Evolutionary conservation across 2,329 filamentous ascomycete species (phyloP).

Genomic region (Penicillium aurantiogriseum): DNA sequence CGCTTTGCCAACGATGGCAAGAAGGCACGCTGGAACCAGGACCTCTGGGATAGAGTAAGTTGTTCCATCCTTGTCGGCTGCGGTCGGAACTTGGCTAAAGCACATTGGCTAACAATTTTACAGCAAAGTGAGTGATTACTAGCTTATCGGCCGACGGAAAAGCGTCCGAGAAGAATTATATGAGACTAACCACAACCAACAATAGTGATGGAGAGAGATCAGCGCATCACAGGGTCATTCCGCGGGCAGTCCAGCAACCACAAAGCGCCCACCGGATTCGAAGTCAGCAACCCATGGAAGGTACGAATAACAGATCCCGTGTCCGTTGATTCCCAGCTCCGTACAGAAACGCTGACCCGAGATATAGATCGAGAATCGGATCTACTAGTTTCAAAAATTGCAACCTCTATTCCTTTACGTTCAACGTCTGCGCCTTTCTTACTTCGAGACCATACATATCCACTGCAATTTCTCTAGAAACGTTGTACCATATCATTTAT

Average conservation of each 20-base stretch:
- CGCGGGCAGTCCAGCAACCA: conserved; percentile 62
- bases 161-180: conserved; percentile 14
- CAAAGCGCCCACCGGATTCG: conserved; percentile 60
- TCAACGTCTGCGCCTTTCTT: conserved; percentile 22
- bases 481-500: conserved; percentile 24
- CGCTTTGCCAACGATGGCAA: conserved; percentile 64
- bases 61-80: conserved; percentile 8
- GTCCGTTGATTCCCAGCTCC: neutral
- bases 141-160: neutral
- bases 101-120: conserved; percentile 40
- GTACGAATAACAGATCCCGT: conserved; percentile 39
- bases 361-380: conserved; percentile 42
- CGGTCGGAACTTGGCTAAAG: conserved; percentile 16
- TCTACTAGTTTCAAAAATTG: conserved; percentile 33
- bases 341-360: conserved; percentile 18
- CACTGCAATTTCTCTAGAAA: conserved; percentile 26
- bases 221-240: conserved; percentile 59
- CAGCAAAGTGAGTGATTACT: conserved; percentile 54
- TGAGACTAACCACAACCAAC: conserved; percentile 20
- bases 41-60: conserved; percentile 65
- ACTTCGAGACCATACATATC: conserved; percentile 27
- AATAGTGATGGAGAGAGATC: conserved; percentile 66
- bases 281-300: conserved; percentile 67
- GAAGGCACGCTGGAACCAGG: conserved; percentile 57
- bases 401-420: conserved; percentile 22